Percentiles rank a stretch among this genome's conserved stretches.
These are phyloP conservation scores for Boletus speciosus DNA, from an alignment of 768 basidiomycete species.

Conservation along the genomic window DNA sequence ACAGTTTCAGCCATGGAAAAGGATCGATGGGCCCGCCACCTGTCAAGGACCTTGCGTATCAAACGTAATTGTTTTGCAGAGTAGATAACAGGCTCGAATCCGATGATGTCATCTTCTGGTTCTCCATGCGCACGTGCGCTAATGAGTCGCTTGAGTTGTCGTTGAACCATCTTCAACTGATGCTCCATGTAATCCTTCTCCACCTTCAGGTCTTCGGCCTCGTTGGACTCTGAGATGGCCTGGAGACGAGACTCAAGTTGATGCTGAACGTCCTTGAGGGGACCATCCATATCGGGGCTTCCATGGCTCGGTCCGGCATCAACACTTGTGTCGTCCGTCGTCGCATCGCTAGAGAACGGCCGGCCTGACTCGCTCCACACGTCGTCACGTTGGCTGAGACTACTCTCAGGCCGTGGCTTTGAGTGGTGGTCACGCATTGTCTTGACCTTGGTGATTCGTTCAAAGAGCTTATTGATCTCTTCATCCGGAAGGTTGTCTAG, in stretches of 20 bases:
- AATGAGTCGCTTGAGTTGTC: conserved; percentile 78
- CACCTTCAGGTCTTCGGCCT: conserved; percentile 81
- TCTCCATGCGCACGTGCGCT: conserved; percentile 79
- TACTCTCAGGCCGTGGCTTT: conserved; percentile 85
- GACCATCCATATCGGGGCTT: conserved; percentile 65
- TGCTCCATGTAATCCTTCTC: conserved; percentile 94
- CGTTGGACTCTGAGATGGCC: conserved; percentile 60
- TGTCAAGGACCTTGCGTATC: conserved; percentile 77
- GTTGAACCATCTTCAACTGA: conserved; percentile 75
- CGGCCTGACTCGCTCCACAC: conserved; percentile 88
- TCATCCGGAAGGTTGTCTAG: conserved; percentile 93
- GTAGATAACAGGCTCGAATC: conserved; percentile 81
- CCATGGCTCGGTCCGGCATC: conserved; percentile 56
- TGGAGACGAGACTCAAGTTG: conserved; percentile 69
- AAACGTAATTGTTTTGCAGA: conserved; percentile 76
- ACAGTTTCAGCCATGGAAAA: conserved; percentile 93
- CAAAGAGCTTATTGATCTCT: conserved; percentile 89
- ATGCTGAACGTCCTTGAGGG: conserved; percentile 67
- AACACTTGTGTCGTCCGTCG: conserved; percentile 86
- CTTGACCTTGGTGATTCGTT: conserved; percentile 92
- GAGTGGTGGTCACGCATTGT: conserved; percentile 78
- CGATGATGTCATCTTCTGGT: conserved; percentile 53
- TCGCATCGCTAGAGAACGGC: conserved; percentile 69
- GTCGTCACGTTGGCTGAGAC: conserved; percentile 81
- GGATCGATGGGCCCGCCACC: conserved; percentile 80